Evolutionary conservation across 768 basidiomycete genomes (phyloP).

Genomic region (Steccherinum ochraceum): DNA sequence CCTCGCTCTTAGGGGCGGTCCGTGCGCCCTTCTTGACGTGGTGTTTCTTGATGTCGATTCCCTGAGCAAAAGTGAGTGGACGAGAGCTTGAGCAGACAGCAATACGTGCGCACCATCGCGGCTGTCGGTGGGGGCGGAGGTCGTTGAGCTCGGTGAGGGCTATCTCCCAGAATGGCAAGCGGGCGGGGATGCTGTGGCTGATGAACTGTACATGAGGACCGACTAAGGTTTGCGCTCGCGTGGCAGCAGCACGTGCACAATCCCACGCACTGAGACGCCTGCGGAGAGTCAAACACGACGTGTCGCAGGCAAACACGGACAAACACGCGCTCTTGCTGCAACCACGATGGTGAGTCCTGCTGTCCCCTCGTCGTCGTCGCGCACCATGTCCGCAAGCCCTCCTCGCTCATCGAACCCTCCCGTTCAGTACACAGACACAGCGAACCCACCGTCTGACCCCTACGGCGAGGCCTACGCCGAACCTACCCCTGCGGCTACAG

Average conservation of each 20-base stretch:
- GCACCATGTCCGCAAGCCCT: constrained; percentile 1
- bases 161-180: not conserved
- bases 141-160: constrained; percentile 1
- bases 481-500: constrained; percentile 36
- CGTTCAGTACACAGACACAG: constrained; percentile 59
- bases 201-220: constrained; percentile 55
- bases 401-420: constrained; percentile 4
- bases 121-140: constrained; percentile 31
- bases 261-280: not conserved
- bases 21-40: constrained; percentile 98
- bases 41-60: constrained; percentile 93
- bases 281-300: constrained; percentile 18
- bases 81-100: not conserved
- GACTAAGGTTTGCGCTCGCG: constrained; percentile 28
- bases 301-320: constrained; percentile 20
- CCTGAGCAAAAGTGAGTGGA: constrained; percentile 45
- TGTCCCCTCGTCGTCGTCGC: constrained; percentile 9
- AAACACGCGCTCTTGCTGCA: constrained; percentile 22
- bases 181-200: constrained; percentile 40
- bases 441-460: constrained; percentile 60
- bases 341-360: constrained; percentile 60
- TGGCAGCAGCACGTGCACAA: not conserved
- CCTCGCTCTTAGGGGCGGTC: constrained; percentile 96
- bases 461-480: constrained; percentile 80
- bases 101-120: constrained; percentile 72